Conservation (phyloP, 805 yeast genomes). For the Metschnikowia henanensis region DNA sequence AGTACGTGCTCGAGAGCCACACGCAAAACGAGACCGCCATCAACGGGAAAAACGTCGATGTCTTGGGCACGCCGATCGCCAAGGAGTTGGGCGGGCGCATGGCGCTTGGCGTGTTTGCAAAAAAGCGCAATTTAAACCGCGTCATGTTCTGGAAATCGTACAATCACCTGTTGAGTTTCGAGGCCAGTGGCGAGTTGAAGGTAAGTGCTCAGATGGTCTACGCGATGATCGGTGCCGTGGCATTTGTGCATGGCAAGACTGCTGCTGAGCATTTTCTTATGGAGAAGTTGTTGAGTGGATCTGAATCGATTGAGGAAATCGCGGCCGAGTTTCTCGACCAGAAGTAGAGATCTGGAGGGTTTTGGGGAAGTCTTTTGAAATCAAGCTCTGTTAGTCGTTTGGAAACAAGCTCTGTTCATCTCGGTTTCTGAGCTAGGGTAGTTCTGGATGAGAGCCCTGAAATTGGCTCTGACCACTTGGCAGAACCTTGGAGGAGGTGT, state of each 20-base stretch:
- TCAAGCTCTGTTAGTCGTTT: too few species aligned
- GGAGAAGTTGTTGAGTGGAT: constrained; percentile 43
- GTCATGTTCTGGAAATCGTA: constrained; percentile 68
- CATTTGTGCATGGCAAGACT: constrained; percentile 57
- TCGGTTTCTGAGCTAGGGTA: too few species aligned
- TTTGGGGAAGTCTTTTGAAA: too few species aligned
- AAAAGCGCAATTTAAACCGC: constrained; percentile 45
- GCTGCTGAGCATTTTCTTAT: constrained; percentile 59
- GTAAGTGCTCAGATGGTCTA: constrained; percentile 54
- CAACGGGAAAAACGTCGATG: constrained; percentile 53
- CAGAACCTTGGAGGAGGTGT: neutral
- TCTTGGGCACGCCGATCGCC: constrained; percentile 56
- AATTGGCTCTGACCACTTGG: too few species aligned
- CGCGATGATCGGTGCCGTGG: constrained; percentile 70
- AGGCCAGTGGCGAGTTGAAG: constrained; percentile 54
- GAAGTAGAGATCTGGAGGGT: neutral
- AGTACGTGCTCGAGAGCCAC: constrained; percentile 36
- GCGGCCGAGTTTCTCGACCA: constrained; percentile 30
- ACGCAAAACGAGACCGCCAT: constrained; percentile 36
- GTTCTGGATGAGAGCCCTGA: too few species aligned
- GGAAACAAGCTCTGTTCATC: too few species aligned
- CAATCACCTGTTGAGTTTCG: constrained; percentile 45
- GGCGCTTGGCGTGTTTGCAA: constrained; percentile 53
- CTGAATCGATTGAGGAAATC: constrained; percentile 34
- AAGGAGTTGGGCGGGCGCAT: constrained; percentile 51